phyloP scores from a whole-genome alignment of 2,329 filamentous ascomycete genomes.

The Fusarium denticulatum region DNA sequence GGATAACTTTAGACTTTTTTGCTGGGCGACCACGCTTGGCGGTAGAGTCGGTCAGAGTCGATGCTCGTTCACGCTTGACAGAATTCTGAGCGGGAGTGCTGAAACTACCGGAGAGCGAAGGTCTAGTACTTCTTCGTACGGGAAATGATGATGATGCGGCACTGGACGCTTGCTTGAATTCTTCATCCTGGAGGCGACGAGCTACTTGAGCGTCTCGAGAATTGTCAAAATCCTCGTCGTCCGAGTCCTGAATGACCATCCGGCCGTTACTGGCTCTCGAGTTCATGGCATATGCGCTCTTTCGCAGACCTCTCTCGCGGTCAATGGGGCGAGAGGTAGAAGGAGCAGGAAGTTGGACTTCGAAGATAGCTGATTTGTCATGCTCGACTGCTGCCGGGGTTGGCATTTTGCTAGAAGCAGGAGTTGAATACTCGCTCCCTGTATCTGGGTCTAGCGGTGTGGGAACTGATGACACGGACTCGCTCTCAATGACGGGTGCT shows the following conservation, averaged over 20 bases:
- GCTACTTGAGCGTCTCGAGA: conserved; percentile 47
- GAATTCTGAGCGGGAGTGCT: conserved; percentile 11
- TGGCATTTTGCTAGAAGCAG: conserved; percentile 50
- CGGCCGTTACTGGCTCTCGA: conserved; percentile 55
- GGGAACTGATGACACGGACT: conserved; percentile 47
- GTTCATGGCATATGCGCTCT: conserved; percentile 60
- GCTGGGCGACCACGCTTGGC: conserved; percentile 32
- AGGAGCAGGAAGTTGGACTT: conserved; percentile 45
- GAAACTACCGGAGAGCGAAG: not conserved
- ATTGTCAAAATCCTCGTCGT: conserved; percentile 47
- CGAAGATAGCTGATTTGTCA: conserved; percentile 37
- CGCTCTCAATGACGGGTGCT: conserved; percentile 33
- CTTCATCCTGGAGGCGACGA: conserved; percentile 49
- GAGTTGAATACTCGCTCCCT: conserved; percentile 49
- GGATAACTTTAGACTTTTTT: conserved; percentile 46
- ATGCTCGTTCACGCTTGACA: conserved; percentile 42
- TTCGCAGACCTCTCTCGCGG: conserved; percentile 45
- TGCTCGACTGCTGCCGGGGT: conserved; percentile 46
- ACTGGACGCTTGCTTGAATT: conserved; percentile 37
- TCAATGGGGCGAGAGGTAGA: conserved; percentile 28
- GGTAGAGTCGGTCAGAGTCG: conserved; percentile 34
- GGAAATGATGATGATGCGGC: conserved; percentile 4
- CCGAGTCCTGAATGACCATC: conserved; percentile 54
- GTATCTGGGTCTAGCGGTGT: conserved; percentile 46
- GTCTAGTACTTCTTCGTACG: conserved; percentile 25